Percentiles rank a stretch among this genome's conserved stretches.
Conservation (phyloP, 139 green algal species). For the Asterochloris erici region DNA sequence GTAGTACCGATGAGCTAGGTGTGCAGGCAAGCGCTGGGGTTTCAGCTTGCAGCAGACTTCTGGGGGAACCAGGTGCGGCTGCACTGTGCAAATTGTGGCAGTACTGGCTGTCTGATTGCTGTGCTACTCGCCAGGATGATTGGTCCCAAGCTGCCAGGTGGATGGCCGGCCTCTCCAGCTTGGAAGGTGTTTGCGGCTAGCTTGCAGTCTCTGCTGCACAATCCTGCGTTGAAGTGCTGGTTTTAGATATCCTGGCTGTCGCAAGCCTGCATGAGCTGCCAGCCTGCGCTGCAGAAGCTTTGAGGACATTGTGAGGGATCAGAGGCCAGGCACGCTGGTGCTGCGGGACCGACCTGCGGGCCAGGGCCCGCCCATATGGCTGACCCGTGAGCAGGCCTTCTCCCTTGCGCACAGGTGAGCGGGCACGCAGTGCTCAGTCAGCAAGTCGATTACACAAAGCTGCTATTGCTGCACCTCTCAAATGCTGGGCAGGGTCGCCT, state of each 20-base stretch:
- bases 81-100: neutral
- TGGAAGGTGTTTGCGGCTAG: neutral
- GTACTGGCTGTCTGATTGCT: neutral
- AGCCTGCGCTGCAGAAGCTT: neutral
- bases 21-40: neutral
- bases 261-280: neutral
- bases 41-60: neutral
- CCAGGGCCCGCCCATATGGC: neutral
- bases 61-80: neutral
- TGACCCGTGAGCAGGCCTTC: slow-evolving; percentile 15
- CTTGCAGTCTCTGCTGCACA: neutral
- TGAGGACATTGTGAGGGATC: slow-evolving; percentile 21
- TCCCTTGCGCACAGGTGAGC: slow-evolving; percentile 21
- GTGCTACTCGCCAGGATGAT: neutral
- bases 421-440: neutral
- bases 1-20: neutral
- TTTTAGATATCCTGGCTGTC: neutral
- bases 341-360: neutral
- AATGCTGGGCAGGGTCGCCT: neutral
- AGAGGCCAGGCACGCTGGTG: neutral
- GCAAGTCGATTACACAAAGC: neutral
- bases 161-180: too few species aligned
- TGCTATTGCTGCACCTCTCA: neutral
- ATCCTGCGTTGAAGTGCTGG: neutral
- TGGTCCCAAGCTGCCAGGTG: too few species aligned